Base-by-base conservation (phyloP, 495 filamentous ascomycete genomes). In the Hypoxylon subgilvum region DNA sequence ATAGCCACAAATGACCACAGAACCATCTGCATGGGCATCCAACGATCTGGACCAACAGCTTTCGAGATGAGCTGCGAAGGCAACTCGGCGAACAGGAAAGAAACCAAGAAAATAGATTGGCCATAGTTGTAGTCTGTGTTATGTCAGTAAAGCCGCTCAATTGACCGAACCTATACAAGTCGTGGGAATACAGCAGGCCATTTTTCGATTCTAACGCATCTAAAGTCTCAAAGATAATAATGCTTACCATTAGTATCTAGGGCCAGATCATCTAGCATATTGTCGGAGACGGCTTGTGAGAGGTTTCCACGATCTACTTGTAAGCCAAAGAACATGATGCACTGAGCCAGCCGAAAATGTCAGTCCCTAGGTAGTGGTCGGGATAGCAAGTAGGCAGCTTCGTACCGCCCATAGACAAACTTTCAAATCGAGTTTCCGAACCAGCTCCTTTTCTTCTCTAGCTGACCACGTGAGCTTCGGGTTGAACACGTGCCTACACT, bases 1-100 rank as follows among this genome's bases (percentile, higher is more conserved):
- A 59, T 46, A 19, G 64, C 57, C n/a, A 81, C 79, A 10, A 78
- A 60, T 28, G 73, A 73, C 81, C 80, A 84, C 6, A 72, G 17
- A 25, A 81, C 65, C 69, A 83, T 82, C 63, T 72, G 69, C 25
- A 67, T 61, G 19, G 89, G 89, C 61, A 95, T 91, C 89, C 90
- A 94, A 42, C 82, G 78, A 63, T 93, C 89, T 0, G 88, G 86
- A 0, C 90, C 90, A n/a, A 94, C 34, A 52, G 79, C 84, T 70
- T 93, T 92, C 30, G 80, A 82, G 12, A 92, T 67, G 3, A 92
- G 72, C 64, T 92, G 88, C 0, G 86, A 89, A 2, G 88, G 88
- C 2, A 92, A 69, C 63, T 92, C 88, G 0, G 88, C 85, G 4
- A 79, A 72, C 1, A 92, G 69, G 63, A 92, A 91, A 3, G 71